Evolutionary conservation across 352 stramenopile species (phyloP).

Genomic region (Pythium utonaiense): DNA sequence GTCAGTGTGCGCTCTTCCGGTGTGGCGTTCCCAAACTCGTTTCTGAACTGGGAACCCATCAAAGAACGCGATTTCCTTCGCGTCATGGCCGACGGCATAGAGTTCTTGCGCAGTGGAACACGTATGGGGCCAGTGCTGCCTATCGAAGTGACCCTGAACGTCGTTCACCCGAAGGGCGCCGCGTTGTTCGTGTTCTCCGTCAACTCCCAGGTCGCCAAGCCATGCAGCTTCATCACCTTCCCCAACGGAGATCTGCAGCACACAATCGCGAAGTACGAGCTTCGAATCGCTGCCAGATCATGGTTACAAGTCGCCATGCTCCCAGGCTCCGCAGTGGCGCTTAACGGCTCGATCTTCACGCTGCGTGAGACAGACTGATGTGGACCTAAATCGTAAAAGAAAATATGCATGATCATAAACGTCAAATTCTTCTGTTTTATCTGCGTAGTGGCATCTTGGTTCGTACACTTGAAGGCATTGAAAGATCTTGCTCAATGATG

Average conservation of each 20-base stretch:
- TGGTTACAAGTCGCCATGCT: slow-evolving; percentile 3
- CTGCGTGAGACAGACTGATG: slow-evolving; percentile 3
- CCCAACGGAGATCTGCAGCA: neutral
- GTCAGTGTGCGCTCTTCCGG: neutral
- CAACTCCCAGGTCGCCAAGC: neutral
- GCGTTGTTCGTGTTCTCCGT: slow-evolving; percentile 7
- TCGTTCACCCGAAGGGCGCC: slow-evolving; percentile 2
- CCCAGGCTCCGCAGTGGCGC: neutral
- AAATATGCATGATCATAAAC: too few species aligned
- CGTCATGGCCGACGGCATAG: slow-evolving; percentile 3
- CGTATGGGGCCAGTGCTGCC: neutral
- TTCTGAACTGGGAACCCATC: neutral
- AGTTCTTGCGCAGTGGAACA: neutral
- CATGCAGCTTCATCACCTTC: neutral
- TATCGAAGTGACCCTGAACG: slow-evolving; percentile 3
- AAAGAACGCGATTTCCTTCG: neutral
- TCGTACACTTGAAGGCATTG: too few species aligned
- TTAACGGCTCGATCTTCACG: slow-evolving; percentile 1
- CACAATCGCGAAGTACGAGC: slow-evolving; percentile 2
- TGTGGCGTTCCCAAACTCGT: slow-evolving; percentile 8
- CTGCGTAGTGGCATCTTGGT: too few species aligned
- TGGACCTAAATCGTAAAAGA: too few species aligned
- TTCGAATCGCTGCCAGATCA: neutral
- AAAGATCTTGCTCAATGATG: too few species aligned
- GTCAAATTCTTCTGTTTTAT: too few species aligned